Conservation (phyloP, 345 rosid genomes). For the Ailanthus altissimus region DNA sequence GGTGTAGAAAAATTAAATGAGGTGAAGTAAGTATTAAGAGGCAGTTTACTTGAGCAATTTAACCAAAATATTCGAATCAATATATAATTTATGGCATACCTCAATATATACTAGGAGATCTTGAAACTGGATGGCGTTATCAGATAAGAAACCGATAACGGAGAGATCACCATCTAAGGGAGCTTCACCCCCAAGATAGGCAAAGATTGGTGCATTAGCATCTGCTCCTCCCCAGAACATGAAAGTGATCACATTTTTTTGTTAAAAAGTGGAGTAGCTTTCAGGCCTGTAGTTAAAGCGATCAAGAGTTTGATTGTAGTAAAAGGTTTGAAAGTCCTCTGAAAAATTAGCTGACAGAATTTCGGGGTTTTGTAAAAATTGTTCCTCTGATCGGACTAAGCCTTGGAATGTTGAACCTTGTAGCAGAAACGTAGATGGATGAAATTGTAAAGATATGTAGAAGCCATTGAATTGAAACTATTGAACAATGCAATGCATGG, state of each 20-base stretch:
- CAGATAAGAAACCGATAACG: conserved; percentile 29
- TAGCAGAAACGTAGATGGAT: conserved; percentile 2
- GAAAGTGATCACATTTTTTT: conserved; percentile 37
- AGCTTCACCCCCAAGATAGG: conserved; percentile 38
- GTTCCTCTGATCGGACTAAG: conserved; percentile 33
- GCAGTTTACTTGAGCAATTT: too few relatives aligned
- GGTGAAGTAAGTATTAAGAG: too few relatives aligned
- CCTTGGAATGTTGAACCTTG: conserved; percentile 27
- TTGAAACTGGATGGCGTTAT: conserved; percentile 35
- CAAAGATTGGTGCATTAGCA: conserved; percentile 38
- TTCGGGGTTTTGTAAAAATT: conserved; percentile 1
- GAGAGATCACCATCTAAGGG: conserved; percentile 14
- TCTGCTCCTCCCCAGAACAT: conserved; percentile 46
- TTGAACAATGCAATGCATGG: conserved; percentile 12
- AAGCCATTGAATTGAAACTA: conserved; percentile 3
- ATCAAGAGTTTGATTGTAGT: conserved; percentile 50
- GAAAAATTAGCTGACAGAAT: conserved; percentile 7
- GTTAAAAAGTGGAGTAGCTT: conserved; percentile 40
- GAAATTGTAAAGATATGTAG: background rate
- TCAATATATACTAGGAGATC: conserved; percentile 42
- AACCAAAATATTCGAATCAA: too few relatives aligned
- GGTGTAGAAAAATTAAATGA: conserved; percentile 22
- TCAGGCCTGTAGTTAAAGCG: conserved; percentile 51
- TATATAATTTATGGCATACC: conserved; percentile 23
- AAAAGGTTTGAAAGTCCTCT: conserved; percentile 30